Conservation (phyloP, 768 basidiomycete genomes). For the Amanita polypyramis region DNA sequence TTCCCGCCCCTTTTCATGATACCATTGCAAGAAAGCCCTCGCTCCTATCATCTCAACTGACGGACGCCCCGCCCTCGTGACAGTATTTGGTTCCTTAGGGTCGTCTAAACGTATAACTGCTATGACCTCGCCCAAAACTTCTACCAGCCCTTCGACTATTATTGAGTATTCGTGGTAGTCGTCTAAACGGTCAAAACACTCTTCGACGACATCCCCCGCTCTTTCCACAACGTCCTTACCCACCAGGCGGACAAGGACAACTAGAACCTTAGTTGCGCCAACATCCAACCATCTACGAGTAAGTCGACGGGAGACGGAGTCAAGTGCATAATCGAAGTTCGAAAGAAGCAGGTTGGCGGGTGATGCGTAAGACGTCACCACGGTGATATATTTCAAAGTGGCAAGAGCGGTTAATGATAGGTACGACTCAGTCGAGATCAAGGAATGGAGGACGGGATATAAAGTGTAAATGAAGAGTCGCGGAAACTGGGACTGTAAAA, state of each 20-base stretch:
- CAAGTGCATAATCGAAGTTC: slow-evolving; percentile 95
- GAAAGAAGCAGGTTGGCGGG: slow-evolving; percentile 81
- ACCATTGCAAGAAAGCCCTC: slow-evolving; percentile 56
- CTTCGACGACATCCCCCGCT: slow-evolving; percentile 92
- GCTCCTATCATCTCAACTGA: slow-evolving; percentile 16
- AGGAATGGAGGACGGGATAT: slow-evolving; percentile 80
- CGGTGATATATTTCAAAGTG: slow-evolving; percentile 59
- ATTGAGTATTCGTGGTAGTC: slow-evolving; percentile 90
- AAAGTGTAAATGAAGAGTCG: slow-evolving; percentile 67
- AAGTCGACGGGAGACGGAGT: slow-evolving; percentile 78
- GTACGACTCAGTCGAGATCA: slow-evolving; percentile 61
- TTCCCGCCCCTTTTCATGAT: slow-evolving; percentile 34
- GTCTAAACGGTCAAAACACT: slow-evolving; percentile 93
- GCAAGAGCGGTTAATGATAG: slow-evolving; percentile 70
- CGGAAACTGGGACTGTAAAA: slow-evolving; percentile 63
- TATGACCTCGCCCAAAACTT: slow-evolving; percentile 79
- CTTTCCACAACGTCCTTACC: slow-evolving; percentile 80
- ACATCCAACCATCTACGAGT: slow-evolving; percentile 75
- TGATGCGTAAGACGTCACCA: slow-evolving; percentile 80
- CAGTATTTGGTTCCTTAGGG: slow-evolving; percentile 18
- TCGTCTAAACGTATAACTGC: slow-evolving; percentile 55
- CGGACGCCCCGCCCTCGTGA: slow-evolving; percentile 8
- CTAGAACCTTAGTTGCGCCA: slow-evolving; percentile 82
- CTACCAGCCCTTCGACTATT: slow-evolving; percentile 79
- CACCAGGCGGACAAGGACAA: slow-evolving; percentile 76